Percentiles rank a stretch among this genome's conserved stretches.
phyloP scores from a whole-genome alignment of 495 filamentous ascomycete species.

The Aspergillus mulundensis region DNA sequence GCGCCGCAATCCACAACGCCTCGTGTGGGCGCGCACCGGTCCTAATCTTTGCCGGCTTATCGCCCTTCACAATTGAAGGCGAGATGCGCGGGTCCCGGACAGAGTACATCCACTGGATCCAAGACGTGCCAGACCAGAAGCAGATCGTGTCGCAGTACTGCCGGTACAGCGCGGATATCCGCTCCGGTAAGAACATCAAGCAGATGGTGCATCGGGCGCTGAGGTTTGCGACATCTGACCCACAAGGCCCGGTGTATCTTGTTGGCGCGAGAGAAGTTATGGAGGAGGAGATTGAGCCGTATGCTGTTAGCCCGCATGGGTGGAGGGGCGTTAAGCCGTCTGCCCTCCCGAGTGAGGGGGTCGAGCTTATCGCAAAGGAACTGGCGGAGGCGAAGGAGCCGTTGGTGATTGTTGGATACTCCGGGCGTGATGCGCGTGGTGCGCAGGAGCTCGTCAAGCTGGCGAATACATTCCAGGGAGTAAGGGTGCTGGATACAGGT shows the following conservation, averaged over 20 bases:
- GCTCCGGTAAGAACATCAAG: conserved; percentile 89
- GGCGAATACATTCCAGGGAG: conserved; percentile 70
- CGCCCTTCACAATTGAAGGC: conserved; percentile 85
- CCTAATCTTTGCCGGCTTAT: conserved; percentile 85
- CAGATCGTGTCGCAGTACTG: conserved; percentile 91
- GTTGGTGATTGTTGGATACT: conserved; percentile 78
- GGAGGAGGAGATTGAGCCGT: conserved; percentile 87
- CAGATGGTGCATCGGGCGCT: conserved; percentile 86
- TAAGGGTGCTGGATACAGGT: conserved; percentile 83
- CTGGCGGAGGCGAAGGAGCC: conserved; percentile 71
- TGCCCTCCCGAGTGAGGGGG: conserved; percentile 63
- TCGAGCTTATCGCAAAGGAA: conserved; percentile 64
- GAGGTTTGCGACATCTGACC: conserved; percentile 78
- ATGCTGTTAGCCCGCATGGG: conserved; percentile 63
- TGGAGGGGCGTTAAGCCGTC: conserved; percentile 76
- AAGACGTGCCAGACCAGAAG: conserved; percentile 93
- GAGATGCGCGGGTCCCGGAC: conserved; percentile 84
- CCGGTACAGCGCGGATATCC: conserved; percentile 86
- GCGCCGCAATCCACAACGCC: conserved; percentile 89
- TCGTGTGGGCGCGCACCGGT: conserved; percentile 81
- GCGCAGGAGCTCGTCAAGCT: conserved; percentile 71
- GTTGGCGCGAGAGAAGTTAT: conserved; percentile 82
- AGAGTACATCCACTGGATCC: conserved; percentile 97
- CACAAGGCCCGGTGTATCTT: conserved; percentile 83
- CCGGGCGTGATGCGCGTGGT: conserved; percentile 67